Evolutionary conservation across 1,284 basidiomycete species (phyloP).

Genomic region (Tilletia indica): DNA sequence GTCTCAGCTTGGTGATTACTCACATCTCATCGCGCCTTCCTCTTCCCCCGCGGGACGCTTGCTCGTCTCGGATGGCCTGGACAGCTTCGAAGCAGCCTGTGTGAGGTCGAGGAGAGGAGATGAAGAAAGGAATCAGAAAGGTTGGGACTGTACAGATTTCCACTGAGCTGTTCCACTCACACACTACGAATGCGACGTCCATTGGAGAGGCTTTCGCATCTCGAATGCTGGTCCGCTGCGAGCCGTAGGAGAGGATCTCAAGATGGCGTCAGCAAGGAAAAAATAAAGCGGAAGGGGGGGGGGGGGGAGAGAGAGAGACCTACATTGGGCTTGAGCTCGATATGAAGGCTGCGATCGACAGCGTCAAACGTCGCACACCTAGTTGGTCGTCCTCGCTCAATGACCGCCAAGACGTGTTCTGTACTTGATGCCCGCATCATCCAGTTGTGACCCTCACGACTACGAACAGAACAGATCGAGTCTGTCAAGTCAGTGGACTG

Average conservation of each 20-base stretch:
- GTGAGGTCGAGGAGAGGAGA: not conserved
- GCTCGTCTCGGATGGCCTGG: slow-evolving; percentile 12
- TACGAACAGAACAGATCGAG: not conserved
- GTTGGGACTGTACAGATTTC: not conserved
- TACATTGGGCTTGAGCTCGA: slow-evolving; percentile 3
- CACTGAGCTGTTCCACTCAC: not conserved
- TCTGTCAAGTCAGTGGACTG: not conserved
- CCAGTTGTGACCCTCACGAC: not conserved
- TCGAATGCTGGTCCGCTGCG: slow-evolving; percentile 1
- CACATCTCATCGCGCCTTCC: slow-evolving; percentile 8
- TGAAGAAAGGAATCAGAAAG: not conserved
- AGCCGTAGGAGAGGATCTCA: not conserved
- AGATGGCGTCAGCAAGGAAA: not conserved
- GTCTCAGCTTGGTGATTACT: not conserved
- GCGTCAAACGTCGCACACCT: slow-evolving; percentile 6
- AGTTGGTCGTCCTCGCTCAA: not conserved
- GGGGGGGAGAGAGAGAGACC: not conserved
- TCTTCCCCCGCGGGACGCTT: not conserved
- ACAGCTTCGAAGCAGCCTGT: slow-evolving; percentile 10
- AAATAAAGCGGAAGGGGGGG: not conserved
- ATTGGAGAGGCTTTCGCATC: not conserved
- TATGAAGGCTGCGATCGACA: not conserved
- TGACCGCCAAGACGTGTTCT: not conserved
- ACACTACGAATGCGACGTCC: slow-evolving; percentile 6
- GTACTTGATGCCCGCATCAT: not conserved